Conservation (phyloP, 257 asterid species). For the Solanum infundibuliforme region DNA sequence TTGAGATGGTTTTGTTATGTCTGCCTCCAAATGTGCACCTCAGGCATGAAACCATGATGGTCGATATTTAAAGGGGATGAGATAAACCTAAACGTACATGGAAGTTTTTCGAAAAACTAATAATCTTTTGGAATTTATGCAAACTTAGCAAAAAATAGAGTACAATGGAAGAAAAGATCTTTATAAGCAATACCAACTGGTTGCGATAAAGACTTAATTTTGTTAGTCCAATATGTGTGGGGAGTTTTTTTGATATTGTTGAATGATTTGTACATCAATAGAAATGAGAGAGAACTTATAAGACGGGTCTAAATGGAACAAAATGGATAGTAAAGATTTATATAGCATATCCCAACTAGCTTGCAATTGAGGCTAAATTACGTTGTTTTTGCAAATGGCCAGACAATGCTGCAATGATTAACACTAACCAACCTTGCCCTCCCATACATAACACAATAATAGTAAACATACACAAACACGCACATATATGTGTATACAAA, state of each 20-base stretch:
- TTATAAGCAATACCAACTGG: background rate
- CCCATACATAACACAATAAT: background rate
- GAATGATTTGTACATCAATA: background rate
- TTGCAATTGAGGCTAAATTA: background rate
- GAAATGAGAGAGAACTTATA: background rate
- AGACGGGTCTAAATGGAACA: background rate
- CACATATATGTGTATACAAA: background rate
- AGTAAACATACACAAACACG: background rate
- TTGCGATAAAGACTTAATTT: background rate
- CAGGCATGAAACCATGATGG: background rate
- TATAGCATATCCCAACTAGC: background rate
- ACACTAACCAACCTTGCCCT: background rate
- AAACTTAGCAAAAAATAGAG: background rate
- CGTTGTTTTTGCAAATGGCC: background rate
- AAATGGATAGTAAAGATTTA: background rate
- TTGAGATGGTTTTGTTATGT: background rate
- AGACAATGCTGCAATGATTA: background rate
- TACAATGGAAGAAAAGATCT: background rate
- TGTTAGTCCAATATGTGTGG: background rate
- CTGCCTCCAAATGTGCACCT: background rate
- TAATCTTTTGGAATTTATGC: background rate
- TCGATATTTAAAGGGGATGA: background rate
- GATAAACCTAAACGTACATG: background rate
- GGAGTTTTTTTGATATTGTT: background rate
- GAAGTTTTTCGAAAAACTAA: background rate